phyloP scores from a whole-genome alignment of 495 filamentous ascomycete genomes.

The Tuber microsphaerosporum region DNA sequence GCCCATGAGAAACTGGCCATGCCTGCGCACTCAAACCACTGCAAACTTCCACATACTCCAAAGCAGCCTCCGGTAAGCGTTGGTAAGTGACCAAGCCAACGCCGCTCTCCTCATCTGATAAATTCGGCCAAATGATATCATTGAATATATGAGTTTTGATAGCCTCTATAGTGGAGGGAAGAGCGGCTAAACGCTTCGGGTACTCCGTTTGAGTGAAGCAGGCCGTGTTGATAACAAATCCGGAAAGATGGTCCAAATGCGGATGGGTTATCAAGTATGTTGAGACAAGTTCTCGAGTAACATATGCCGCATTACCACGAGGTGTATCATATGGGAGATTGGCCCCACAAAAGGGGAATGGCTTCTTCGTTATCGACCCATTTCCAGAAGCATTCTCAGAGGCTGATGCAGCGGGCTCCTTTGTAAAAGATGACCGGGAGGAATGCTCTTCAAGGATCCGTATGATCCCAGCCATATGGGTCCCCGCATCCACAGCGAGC shows the following conservation, averaged over 20 bases:
- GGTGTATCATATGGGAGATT: constrained; percentile 55
- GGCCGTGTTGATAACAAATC: constrained; percentile 86
- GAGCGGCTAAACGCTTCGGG: constrained; percentile 72
- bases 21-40: constrained; percentile 73
- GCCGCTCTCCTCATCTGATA: constrained; percentile 92
- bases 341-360: constrained; percentile 69
- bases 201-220: constrained; percentile 58
- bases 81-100: constrained; percentile 87
- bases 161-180: constrained; percentile 76
- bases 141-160: constrained; percentile 95
- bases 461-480: constrained; percentile 75
- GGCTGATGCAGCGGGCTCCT: constrained; percentile 17
- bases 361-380: constrained; percentile 20
- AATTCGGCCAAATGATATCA: constrained; percentile 93
- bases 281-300: constrained; percentile 70
- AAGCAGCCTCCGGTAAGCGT: constrained; percentile 79
- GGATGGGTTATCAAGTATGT: constrained; percentile 88
- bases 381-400: constrained; percentile 17
- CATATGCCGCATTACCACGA: constrained; percentile 68
- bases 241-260: constrained; percentile 87
- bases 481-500: constrained; percentile 85
- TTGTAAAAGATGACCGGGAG: constrained; percentile 36
- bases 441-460: constrained; percentile 56
- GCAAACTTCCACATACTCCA: constrained; percentile 79
- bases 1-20: constrained; percentile 76